Conservation (phyloP, 805 yeast species). For the Yamadazyma ubonensis region DNA sequence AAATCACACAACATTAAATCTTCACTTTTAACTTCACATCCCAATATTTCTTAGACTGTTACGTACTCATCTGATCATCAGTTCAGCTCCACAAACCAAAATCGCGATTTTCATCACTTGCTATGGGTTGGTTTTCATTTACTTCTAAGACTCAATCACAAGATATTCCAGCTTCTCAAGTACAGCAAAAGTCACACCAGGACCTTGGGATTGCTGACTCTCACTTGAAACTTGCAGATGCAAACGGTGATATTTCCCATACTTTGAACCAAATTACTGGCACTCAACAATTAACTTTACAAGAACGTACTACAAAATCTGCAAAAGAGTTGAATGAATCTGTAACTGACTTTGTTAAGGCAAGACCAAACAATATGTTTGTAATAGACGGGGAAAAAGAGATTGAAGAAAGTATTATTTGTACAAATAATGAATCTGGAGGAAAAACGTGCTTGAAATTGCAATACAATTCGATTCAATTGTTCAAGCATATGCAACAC, state of each 20-base stretch:
- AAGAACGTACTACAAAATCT: conserved; percentile 6
- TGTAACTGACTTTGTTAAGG: conserved; percentile 30
- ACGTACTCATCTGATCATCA: no score
- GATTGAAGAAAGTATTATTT: conserved; percentile 40
- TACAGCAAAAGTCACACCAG: conserved; percentile 27
- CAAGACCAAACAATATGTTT: conserved; percentile 33
- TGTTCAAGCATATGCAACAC: conserved; percentile 50
- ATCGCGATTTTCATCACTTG: conserved; percentile 2
- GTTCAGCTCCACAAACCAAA: not conserved
- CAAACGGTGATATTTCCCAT: conserved; percentile 17
- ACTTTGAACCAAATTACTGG: conserved; percentile 29
- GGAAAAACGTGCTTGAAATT: conserved; percentile 50
- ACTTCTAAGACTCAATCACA: not conserved
- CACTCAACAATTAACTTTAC: conserved; percentile 11
- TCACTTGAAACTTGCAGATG: conserved; percentile 18
- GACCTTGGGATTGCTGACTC: no score
- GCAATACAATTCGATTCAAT: conserved; percentile 35
- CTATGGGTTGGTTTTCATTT: conserved; percentile 17
- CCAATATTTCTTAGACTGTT: no score
- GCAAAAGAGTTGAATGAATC: conserved; percentile 18
- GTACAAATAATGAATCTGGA: conserved; percentile 43
- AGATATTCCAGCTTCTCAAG: not conserved
- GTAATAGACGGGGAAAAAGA: conserved; percentile 44
- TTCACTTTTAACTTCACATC: no score
- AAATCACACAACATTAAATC: no score